These are phyloP conservation scores for Fusarium newnesense DNA, from an alignment of 2,329 filamentous ascomycete genomes.

Conservation along the genomic window DNA sequence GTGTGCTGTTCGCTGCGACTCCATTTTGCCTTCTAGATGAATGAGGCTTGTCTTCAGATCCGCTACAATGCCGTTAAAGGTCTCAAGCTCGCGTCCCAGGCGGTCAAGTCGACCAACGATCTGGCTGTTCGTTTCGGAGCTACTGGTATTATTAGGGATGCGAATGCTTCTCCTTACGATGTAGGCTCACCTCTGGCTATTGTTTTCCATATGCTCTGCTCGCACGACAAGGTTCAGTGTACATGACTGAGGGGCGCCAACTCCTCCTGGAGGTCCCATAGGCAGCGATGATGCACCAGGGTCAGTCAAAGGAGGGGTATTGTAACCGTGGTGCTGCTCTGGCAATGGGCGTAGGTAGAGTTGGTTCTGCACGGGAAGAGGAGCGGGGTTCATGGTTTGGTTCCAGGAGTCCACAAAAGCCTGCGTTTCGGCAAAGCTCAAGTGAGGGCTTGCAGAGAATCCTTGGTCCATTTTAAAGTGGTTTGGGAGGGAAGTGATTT, in stretches of 20 bases:
- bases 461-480: neutral
- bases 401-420: neutral
- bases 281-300: neutral
- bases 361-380: neutral
- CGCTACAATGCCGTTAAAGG: neutral
- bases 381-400: neutral
- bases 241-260: neutral
- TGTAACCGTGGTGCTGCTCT: neutral
- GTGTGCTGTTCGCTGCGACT: neutral
- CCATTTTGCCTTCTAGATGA: neutral
- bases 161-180: neutral
- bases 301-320: neutral
- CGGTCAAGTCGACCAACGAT: neutral
- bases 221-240: neutral
- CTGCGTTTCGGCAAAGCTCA: neutral
- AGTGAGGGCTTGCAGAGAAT: neutral
- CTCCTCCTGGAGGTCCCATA: neutral
- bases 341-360: neutral
- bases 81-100: neutral
- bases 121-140: neutral
- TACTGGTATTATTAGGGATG: neutral
- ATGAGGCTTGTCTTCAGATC: neutral
- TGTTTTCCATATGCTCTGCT: neutral
- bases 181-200: neutral
- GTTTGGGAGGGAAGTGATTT: neutral